Evolutionary conservation across 106 monocot species (phyloP).

Genomic region (Acorus gramineus): DNA sequence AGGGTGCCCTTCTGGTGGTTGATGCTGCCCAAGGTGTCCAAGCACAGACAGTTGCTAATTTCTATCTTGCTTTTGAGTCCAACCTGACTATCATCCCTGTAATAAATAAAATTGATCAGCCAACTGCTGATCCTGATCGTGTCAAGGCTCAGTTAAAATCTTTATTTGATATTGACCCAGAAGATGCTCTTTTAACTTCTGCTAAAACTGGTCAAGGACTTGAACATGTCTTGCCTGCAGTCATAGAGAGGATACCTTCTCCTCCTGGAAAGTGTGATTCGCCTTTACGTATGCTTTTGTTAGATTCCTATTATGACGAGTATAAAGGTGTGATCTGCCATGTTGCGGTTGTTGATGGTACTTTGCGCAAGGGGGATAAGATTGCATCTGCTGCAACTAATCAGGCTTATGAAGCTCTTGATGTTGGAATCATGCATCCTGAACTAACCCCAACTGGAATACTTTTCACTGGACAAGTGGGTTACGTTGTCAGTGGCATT

Average conservation of each 20-base stretch:
- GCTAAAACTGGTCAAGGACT: constrained; percentile 97
- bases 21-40: constrained; percentile 99
- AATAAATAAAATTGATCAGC: constrained; percentile 98
- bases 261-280: constrained; percentile 60
- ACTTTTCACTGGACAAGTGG: constrained; percentile 93
- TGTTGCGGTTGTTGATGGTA: constrained; percentile 96
- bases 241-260: constrained; percentile 70
- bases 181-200: constrained; percentile 81
- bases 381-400: constrained; percentile 73
- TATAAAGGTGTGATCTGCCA: constrained; percentile 98
- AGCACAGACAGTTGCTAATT: constrained; percentile 98
- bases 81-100: constrained; percentile 88
- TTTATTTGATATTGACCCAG: constrained; percentile 84
- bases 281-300: constrained; percentile 86
- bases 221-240: constrained; percentile 88
- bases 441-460: constrained; percentile 86
- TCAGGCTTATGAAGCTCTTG: constrained; percentile 76
- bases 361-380: constrained; percentile 82
- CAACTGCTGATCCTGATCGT: constrained; percentile 91
- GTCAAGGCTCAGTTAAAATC: constrained; percentile 88
- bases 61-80: constrained; percentile 90
- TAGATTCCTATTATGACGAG: constrained; percentile 98
- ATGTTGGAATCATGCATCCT: constrained; percentile 96
- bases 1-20: constrained; percentile 93
- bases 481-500: constrained; percentile 92